These are phyloP conservation scores for Blepharisma undulans DNA, from an alignment of 169 alveolate species.

Conservation along the genomic window DNA sequence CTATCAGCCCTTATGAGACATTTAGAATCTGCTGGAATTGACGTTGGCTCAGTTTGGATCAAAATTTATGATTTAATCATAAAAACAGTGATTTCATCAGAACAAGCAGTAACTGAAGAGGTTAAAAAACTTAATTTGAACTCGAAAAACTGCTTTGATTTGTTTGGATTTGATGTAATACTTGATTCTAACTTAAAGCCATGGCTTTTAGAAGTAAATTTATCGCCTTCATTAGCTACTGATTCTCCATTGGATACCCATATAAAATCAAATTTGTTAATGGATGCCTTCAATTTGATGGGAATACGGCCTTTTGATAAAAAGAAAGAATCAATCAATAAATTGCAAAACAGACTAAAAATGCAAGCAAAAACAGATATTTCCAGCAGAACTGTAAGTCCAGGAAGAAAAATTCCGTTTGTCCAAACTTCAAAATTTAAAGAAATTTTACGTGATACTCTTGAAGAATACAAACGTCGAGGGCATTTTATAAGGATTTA, in stretches of 20 bases:
- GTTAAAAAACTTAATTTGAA: conserved; percentile 35
- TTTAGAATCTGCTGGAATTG: conserved; percentile 55
- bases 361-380: background rate
- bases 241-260: conserved; percentile 66
- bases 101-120: conserved; percentile 48
- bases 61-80: conserved; percentile 78
- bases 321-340: conserved; percentile 19
- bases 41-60: conserved; percentile 63
- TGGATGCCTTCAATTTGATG: conserved; percentile 71
- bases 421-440: conserved; percentile 8
- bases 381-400: background rate
- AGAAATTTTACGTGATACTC: conserved; percentile 47
- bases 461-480: conserved; percentile 53
- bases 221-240: conserved; percentile 74
- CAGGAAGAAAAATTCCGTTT: conserved; percentile 26
- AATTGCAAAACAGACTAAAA: background rate
- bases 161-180: conserved; percentile 78
- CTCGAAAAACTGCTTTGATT: conserved; percentile 65
- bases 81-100: conserved; percentile 76
- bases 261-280: conserved; percentile 65
- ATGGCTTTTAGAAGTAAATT: conserved; percentile 79
- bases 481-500: conserved; percentile 60
- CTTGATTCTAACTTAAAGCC: conserved; percentile 70
- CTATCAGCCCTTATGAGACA: conserved; percentile 59
- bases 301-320: conserved; percentile 58